Conservation (phyloP, 1,139 yeast species). For the Protomyces arabidopsidicola region DNA sequence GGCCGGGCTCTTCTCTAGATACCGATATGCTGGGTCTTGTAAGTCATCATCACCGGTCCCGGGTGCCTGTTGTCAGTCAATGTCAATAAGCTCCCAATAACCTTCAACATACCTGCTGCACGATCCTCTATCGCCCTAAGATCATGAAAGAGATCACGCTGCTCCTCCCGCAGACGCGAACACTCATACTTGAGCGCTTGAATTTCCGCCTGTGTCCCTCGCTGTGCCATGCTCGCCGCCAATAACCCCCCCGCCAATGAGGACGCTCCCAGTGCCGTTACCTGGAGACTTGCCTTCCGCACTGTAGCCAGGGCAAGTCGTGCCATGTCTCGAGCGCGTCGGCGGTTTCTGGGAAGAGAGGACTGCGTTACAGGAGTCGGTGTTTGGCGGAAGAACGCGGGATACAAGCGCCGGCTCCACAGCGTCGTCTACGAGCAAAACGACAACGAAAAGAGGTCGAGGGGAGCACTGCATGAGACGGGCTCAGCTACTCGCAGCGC, state of each 20-base stretch:
- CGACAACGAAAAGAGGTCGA: not conserved
- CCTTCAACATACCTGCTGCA: not conserved
- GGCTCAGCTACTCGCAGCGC: not conserved
- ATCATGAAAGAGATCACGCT: not conserved
- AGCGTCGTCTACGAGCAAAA: not conserved
- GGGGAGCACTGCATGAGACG: not conserved
- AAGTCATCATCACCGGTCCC: too few species aligned
- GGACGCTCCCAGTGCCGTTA: not conserved
- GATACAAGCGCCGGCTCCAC: not conserved
- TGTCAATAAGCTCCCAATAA: too few species aligned
- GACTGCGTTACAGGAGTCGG: too few species aligned
- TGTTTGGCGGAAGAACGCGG: not conserved
- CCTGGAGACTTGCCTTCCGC: not conserved
- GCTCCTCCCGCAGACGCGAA: not conserved
- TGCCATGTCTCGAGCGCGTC: not conserved
- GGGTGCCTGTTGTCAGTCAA: too few species aligned
- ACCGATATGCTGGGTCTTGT: too few species aligned
- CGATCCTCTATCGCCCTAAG: not conserved
- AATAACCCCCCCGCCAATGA: not conserved
- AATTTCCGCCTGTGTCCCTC: not conserved
- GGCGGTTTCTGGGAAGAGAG: too few species aligned
- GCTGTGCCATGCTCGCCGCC: not conserved
- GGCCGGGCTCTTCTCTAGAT: too few species aligned
- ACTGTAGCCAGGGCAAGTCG: not conserved
- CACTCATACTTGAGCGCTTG: conserved; percentile 1